Base-by-base conservation (phyloP, 331 rosid species). In the Quercus lobata region DNA sequence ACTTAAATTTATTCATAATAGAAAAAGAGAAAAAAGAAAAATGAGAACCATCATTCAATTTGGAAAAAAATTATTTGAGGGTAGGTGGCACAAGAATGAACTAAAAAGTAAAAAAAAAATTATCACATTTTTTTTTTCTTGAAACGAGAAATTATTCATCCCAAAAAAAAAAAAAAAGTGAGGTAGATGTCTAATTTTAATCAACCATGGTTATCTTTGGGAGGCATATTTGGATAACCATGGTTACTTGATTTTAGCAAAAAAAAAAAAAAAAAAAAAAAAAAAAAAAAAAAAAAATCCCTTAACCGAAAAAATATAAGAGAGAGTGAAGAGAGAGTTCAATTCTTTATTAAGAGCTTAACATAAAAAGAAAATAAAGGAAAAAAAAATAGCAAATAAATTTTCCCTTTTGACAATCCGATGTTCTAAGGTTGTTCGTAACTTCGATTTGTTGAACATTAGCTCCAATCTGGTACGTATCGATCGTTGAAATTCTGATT, bases 351-450 rank as follows among this genome's bases (percentile, higher is more conserved):
- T 49, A 78, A 52, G 66, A 55, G 27, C 57, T 6, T 21, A 35
- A 35, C 18, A 73, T 16, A 77, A 69, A 62, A 22, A 57, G 22
- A 1, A 30, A 69, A 54, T 7, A 8, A 12, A 14, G n/a, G 4
- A 19, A 49, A 37, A 37, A 37, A 73, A 71, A 71, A 61, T 69
- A 62, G 24, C 78, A 35, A 69, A 73, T 56, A 49, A 74, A 74
- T 44, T 76, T 53, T 80, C 79, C 77, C 27, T 74, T 81, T 83
- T 87, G 87, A 87, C 85, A 82, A 87, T 84, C 73, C 84, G 78
- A 82, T 89, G 88, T 76, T 93, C 88, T 80, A 80, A 90, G 83
- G 79, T 81, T 86, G 80, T 82, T 80, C 79, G 25, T 84, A 44
- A 80, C 82, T 86, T 73, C 84, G 91, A 87, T 90, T 89, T 37